Base-by-base conservation (phyloP, 176 grass and related monocot genomes). In the Aegilops speltoides region DNA sequence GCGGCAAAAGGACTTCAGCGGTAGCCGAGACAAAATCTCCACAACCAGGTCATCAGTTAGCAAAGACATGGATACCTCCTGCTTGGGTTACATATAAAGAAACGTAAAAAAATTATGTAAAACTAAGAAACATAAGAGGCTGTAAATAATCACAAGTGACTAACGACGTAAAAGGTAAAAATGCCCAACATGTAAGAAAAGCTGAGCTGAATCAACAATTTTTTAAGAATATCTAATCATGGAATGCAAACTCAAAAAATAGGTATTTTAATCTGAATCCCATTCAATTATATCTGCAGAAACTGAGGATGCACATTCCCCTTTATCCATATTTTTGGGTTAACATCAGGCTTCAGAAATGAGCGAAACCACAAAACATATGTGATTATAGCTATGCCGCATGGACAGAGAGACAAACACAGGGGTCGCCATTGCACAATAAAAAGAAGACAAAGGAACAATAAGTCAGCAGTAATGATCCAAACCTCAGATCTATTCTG, bases 21-120 rank as follows among this genome's bases (percentile, higher is more conserved):
- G 78, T 26, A 92, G 81, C n/a, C 71, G 13, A 26, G 83, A 43
- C 31, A 92, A 23, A 36, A 92, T 83, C 54, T 91, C 86, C 40
- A 70, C 64, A 7, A 80, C 43, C 28, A 91, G 23, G 23, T 87
- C 84, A 38, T 77, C 50, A 43, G 77, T 76, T 67, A 87, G 41
- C 5, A 33, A 29, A 66, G n/a, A 57, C 17, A 38, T 68, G 54
- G 31, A 23, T n/a, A n/a, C 31, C 56, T 62, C 45, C 38, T 40
- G 24, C 40, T 25, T 5, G 56, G 61, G 29, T n/a, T 43, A 11
- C 10, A 43, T 56, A 16, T 2, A 68, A 68, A 68, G 65, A 68
- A 6, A 33, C 19, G 7, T 33, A 68, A 68, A 68, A 68, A 32
- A 17, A 7, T 5, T 48, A 68, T 68, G 16, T 33, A 33, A 33